Evolutionary conservation across 2,329 filamentous ascomycete species (phyloP), one percentile per base, ranked within the genome.

Genomic region (Cladosporium sp.): DNA sequence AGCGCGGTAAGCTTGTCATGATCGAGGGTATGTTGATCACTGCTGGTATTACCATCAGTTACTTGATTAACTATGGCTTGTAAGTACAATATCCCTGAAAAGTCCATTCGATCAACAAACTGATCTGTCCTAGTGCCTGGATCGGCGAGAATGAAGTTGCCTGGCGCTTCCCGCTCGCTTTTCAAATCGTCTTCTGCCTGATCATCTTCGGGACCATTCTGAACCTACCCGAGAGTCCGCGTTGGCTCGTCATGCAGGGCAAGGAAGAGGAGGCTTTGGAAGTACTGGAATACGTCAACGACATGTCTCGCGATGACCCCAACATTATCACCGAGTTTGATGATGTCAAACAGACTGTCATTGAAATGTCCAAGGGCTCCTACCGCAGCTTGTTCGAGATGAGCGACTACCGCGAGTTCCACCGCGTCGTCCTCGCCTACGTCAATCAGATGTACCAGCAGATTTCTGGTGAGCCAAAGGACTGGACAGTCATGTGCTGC

Each of bases 161-260:
- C 15, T 54, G 52, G 52, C 38, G 52, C 7, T 42, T 48, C 12
- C 52, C 48, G 3, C 41, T 54, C 6, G 48, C 42, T 3, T 41
- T 66, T 43, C 71, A 74, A 54, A 64, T 71, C 29, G 57, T 73
- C 19, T 72, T 73, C 47, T 68, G 69, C 1, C 54, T 73, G 61
- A 66, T 74, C 30, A 54, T 77, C 41, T 78, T 78, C 54, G 76
- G 70, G 34, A 27, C 77, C 17, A 75, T 77, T 66, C 66, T 64
- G 30, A 69, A 63, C 52, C 56, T 76, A 11, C 73, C 73, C 0
- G 73, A 75, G 54, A 73, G 71, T 0, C 73, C 42, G 11, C 50
- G 42, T 7, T 44, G 79, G 76, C 69, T 83, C 4, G 74, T 82
- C 19, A 62, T 80, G 45, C 77, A 79, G 60, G 79, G 78, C 37